Percentiles rank a stretch among this genome's conserved stretches.
phyloP scores from a whole-genome alignment of 768 basidiomycete genomes.

The Tephrocybe sp. region DNA sequence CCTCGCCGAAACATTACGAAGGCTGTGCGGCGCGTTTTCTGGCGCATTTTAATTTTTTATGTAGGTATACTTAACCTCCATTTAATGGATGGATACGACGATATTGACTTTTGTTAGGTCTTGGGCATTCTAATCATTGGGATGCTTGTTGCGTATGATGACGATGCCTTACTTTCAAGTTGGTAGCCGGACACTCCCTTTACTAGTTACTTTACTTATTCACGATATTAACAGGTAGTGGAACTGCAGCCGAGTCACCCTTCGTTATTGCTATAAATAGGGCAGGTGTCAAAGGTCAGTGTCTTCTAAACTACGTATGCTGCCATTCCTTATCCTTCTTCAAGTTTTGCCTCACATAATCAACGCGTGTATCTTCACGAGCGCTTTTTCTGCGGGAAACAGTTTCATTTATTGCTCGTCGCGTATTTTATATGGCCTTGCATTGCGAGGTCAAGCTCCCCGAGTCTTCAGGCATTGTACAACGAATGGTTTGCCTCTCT shows the following conservation, averaged over 20 bases:
- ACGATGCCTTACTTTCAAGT: constrained; percentile 46
- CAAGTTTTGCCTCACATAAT: constrained; percentile 62
- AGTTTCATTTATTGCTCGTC: constrained; percentile 58
- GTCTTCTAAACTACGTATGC: neutral
- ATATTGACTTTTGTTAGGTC: constrained; percentile 33
- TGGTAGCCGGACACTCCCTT: neutral
- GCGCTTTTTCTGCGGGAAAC: constrained; percentile 72
- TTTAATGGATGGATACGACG: neutral
- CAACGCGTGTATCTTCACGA: constrained; percentile 70
- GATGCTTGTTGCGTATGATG: constrained; percentile 74
- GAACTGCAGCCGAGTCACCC: constrained; percentile 73
- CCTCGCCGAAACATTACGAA: constrained; percentile 78
- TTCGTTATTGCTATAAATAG: constrained; percentile 83
- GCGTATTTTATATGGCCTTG: constrained; percentile 52
- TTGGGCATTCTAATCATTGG: constrained; percentile 72
- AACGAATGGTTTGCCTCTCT: constrained; percentile 44
- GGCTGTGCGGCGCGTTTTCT: constrained; percentile 75
- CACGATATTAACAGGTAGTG: constrained; percentile 26
- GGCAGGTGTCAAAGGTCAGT: constrained; percentile 63
- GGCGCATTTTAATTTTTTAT: constrained; percentile 79
- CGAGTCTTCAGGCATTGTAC: constrained; percentile 41
- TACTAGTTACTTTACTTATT: neutral
- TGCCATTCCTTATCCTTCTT: neutral
- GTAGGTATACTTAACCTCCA: constrained; percentile 30
- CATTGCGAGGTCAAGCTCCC: constrained; percentile 50